Percentiles rank a stretch among this genome's conserved stretches.
phyloP scores from a whole-genome alignment of 768 basidiomycete species.

The Zangia roseola region DNA sequence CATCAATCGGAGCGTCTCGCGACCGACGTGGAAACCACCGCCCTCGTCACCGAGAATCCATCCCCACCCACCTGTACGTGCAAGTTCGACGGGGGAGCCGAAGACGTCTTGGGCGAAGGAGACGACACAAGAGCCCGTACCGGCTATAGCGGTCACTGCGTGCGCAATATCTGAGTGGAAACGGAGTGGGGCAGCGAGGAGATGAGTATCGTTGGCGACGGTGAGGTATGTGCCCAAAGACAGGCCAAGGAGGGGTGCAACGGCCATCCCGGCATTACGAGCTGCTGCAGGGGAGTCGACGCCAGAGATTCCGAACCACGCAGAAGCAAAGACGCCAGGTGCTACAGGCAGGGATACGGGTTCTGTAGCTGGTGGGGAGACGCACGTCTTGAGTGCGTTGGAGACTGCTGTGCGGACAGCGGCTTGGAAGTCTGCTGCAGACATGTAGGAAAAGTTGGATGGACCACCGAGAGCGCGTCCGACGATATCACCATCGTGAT shows the following conservation, averaged over 20 bases:
- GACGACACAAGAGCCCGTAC: slow-evolving; percentile 78
- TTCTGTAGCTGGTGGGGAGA: slow-evolving; percentile 36
- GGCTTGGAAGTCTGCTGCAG: slow-evolving; percentile 54
- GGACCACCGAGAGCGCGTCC: slow-evolving; percentile 72
- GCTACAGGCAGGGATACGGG: slow-evolving; percentile 39
- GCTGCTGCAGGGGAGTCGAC: slow-evolving; percentile 72
- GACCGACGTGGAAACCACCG: slow-evolving; percentile 76
- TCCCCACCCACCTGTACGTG: slow-evolving; percentile 77
- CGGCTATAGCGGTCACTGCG: slow-evolving; percentile 74
- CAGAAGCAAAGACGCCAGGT: slow-evolving; percentile 53
- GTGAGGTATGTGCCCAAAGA: slow-evolving; percentile 53
- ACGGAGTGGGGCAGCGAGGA: slow-evolving; percentile 77
- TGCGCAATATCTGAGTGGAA: slow-evolving; percentile 55
- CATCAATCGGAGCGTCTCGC: slow-evolving; percentile 71
- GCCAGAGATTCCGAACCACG: slow-evolving; percentile 84
- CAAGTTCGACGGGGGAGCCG: slow-evolving; percentile 55
- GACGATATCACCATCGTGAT: slow-evolving; percentile 55
- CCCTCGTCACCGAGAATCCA: slow-evolving; percentile 87
- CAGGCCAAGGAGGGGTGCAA: slow-evolving; percentile 59
- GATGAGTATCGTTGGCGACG: slow-evolving; percentile 80
- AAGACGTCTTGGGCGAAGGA: slow-evolving; percentile 50
- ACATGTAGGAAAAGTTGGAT: slow-evolving; percentile 84
- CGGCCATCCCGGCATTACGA: slow-evolving; percentile 48
- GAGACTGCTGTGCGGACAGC: slow-evolving; percentile 52
- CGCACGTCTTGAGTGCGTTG: slow-evolving; percentile 50